Percentiles rank a stretch among this genome's conserved stretches.
These are phyloP conservation scores for Chlorella ohadii DNA, from an alignment of 139 green algal genomes.

Conservation along the genomic window DNA sequence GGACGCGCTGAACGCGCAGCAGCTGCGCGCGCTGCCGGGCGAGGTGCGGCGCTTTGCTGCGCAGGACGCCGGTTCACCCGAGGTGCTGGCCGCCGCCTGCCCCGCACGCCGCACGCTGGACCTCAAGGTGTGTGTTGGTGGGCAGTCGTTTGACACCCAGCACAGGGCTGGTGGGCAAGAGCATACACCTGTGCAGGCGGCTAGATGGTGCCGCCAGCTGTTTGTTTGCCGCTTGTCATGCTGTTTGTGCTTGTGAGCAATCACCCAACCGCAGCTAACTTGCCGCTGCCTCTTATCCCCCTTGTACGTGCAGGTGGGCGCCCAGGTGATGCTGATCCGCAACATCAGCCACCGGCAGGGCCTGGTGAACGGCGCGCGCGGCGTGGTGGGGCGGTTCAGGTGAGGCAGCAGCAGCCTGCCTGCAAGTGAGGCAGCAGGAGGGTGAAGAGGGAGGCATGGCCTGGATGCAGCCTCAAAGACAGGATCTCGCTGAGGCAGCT, in stretches of 20 bases:
- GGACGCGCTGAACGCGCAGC: constrained; percentile 53
- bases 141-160: constrained; percentile 17
- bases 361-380: constrained; percentile 79
- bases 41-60: constrained; percentile 28
- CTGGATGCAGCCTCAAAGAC: too few species aligned
- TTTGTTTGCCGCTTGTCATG: neutral
- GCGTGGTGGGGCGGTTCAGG: constrained; percentile 67
- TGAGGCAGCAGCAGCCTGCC: neutral
- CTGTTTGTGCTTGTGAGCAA: too few species aligned
- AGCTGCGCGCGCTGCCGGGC: constrained; percentile 47
- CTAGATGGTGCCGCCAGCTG: too few species aligned
- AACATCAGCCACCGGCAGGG: constrained; percentile 48
- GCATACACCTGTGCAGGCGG: too few species aligned
- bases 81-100: constrained; percentile 43
- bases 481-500: too few species aligned
- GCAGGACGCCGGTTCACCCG: constrained; percentile 45
- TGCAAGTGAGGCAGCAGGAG: too few species aligned
- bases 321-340: constrained; percentile 64
- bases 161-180: too few species aligned
- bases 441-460: too few species aligned
- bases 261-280: too few species aligned
- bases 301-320: constrained; percentile 23
- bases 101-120: constrained; percentile 39
- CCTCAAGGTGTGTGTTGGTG: constrained; percentile 60
- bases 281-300: too few species aligned